Base-by-base conservation (phyloP, 148 eudicot genomes). In the Rheum nobile region DNA sequence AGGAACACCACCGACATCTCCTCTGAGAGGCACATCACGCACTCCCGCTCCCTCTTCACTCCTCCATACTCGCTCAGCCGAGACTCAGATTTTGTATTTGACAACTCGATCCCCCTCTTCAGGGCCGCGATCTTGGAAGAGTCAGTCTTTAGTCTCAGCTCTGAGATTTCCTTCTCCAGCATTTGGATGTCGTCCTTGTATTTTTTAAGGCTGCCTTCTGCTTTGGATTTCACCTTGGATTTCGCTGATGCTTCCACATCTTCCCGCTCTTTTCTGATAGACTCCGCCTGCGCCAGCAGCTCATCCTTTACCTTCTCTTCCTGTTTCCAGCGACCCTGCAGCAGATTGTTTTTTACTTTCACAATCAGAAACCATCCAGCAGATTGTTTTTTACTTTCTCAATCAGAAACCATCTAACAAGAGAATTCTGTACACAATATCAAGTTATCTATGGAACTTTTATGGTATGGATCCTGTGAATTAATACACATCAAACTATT, bases 1-100 rank as follows among this genome's bases (percentile, higher is more conserved):
- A 94, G 96, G 71, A 94, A 94, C 78, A 94, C 93, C 14, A 94
- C 89, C 0, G 96, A 87, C 92, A 91, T 94, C 82, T 94, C 98
- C 83, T 94, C 97, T 0, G 98, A 88, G 22, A 94, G 84, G 82
- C 98, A 94, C 98, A 94, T 94, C 81, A 94, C 98, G n/a, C 98
- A 94, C 75, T 94, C 98, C 71, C 98, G 78, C 35, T 94, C 98
- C 26, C 96, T 86, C 79, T 86, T 89, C 59, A 94, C 96, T 4
- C 92, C 93, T 70, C 92, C 89, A 61, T 75, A 50, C 22, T 86
- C 88, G 72, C 74, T 75, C 29, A 81, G 70, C 19, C 76, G 69
- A 3, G 70, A 70, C 57, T 75, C 42, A 12, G 77, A 79, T 17
- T 83, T 16, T 28, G 71, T 71, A 78, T 73, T 82, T 63, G 69